Evolutionary conservation across 1,284 basidiomycete genomes (phyloP).

Genomic region (Trametes polyzona): DNA sequence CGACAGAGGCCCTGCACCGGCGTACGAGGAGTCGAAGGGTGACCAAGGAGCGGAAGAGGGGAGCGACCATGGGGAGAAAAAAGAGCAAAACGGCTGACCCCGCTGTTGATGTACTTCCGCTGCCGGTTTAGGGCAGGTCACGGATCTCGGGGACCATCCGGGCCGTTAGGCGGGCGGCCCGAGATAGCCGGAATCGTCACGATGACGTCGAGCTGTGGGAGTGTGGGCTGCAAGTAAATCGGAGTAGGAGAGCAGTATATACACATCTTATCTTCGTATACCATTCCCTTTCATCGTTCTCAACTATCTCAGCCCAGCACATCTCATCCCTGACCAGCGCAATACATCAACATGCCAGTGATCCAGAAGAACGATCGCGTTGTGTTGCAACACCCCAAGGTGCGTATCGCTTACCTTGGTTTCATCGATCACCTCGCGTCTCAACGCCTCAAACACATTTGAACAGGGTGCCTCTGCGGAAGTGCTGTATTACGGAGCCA

Average conservation of each 20-base stretch:
- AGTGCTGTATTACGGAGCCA: conserved; percentile 81
- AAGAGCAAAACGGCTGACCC: background rate
- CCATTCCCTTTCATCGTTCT: too few species aligned
- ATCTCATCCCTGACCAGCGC: background rate
- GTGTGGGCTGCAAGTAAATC: too few species aligned
- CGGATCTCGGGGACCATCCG: too few species aligned
- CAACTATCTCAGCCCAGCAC: background rate
- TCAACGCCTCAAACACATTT: background rate
- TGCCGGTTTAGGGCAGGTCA: conserved; percentile 25
- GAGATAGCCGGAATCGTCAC: background rate
- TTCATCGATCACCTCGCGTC: conserved; percentile 4
- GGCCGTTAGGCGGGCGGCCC: too few species aligned
- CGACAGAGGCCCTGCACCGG: background rate
- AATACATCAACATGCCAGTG: conserved; percentile 50
- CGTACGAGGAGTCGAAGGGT: background rate
- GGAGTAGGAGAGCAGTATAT: background rate
- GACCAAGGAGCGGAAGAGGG: conserved; percentile 1
- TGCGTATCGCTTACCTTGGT: conserved; percentile 24
- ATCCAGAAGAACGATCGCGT: conserved; percentile 44
- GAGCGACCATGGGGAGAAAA: background rate
- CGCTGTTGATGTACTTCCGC: conserved; percentile 1
- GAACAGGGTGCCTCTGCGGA: conserved; percentile 71
- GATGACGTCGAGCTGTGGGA: background rate
- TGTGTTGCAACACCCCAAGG: conserved; percentile 58
- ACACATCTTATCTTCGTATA: too few species aligned